Conservation (phyloP, 2,329 filamentous ascomycete species). For the Neodidymelliopsis sp. region DNA sequence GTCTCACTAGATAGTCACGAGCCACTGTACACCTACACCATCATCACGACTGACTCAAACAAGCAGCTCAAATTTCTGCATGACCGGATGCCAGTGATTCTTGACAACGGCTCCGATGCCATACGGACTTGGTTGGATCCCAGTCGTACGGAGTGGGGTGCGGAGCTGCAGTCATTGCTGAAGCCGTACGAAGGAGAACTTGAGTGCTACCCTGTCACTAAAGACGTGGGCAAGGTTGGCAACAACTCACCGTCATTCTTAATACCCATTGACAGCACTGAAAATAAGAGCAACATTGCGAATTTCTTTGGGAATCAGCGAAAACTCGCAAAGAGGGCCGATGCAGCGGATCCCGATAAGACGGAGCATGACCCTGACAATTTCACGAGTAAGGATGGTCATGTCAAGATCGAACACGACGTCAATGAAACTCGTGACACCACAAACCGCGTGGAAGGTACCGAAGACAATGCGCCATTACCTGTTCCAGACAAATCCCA, state of each 20-base stretch:
- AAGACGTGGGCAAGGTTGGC: constrained; percentile 92
- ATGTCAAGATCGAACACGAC: constrained; percentile 48
- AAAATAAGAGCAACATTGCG: constrained; percentile 92
- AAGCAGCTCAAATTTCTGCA: constrained; percentile 85
- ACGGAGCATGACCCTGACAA: constrained; percentile 34
- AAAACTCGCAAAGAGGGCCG: constrained; percentile 41
- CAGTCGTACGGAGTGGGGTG: constrained; percentile 72
- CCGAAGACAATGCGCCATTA: constrained; percentile 61
- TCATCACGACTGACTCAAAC: constrained; percentile 91
- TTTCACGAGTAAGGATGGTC: constrained; percentile 35
- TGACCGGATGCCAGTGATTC: constrained; percentile 92
- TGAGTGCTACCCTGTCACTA: constrained; percentile 84
- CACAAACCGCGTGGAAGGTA: constrained; percentile 52
- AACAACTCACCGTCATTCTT: constrained; percentile 88
- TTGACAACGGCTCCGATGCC: constrained; percentile 76
- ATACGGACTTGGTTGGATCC: constrained; percentile 84
- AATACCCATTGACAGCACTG: constrained; percentile 80
- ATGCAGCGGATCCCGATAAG: constrained; percentile 23
- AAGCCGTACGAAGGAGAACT: constrained; percentile 80
- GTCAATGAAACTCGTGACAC: constrained; percentile 53
- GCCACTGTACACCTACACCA: constrained; percentile 85
- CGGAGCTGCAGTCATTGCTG: constrained; percentile 79
- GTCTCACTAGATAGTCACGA: constrained; percentile 63
- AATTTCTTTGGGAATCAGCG: constrained; percentile 82
- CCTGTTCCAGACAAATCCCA: constrained; percentile 45